Evolutionary conservation across 257 asterid species (phyloP).

Genomic region (Anisodus acutangulus): DNA sequence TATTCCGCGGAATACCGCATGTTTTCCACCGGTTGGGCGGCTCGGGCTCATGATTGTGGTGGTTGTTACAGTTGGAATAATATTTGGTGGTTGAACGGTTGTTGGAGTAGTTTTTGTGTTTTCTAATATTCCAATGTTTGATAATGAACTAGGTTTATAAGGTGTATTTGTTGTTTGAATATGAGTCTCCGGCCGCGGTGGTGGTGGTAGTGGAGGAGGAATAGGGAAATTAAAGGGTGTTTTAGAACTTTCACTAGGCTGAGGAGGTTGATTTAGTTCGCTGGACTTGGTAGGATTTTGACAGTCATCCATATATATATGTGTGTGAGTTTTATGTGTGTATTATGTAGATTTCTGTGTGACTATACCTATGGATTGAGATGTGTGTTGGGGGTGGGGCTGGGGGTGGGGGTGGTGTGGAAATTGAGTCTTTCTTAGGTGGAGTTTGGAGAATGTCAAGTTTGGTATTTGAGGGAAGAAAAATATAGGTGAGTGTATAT

Average conservation of each 20-base stretch:
- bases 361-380: neutral
- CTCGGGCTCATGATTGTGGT: slow-evolving; percentile 1
- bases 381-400: neutral
- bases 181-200: no score
- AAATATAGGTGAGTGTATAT: slow-evolving; percentile 5
- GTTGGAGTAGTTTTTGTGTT: slow-evolving; percentile 24
- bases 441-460: neutral
- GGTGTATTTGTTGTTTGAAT: neutral
- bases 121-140: neutral
- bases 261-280: slow-evolving; percentile 31
- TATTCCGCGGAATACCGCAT: slow-evolving; percentile 54
- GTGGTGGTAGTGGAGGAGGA: neutral
- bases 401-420: no score
- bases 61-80: slow-evolving; percentile 4
- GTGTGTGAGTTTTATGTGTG: neutral
- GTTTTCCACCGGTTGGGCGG: slow-evolving; percentile 40
- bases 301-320: slow-evolving; percentile 47
- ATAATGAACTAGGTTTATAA: neutral
- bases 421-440: neutral
- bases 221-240: slow-evolving; percentile 16
- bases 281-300: slow-evolving; percentile 25
- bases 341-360: neutral
- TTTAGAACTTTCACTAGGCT: neutral
- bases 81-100: slow-evolving; percentile 19
- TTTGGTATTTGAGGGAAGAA: slow-evolving; percentile 39